Evolutionary conservation across 2,329 filamentous ascomycete genomes (phyloP).

Genomic region (Pyrenophora tritici-repentis): DNA sequence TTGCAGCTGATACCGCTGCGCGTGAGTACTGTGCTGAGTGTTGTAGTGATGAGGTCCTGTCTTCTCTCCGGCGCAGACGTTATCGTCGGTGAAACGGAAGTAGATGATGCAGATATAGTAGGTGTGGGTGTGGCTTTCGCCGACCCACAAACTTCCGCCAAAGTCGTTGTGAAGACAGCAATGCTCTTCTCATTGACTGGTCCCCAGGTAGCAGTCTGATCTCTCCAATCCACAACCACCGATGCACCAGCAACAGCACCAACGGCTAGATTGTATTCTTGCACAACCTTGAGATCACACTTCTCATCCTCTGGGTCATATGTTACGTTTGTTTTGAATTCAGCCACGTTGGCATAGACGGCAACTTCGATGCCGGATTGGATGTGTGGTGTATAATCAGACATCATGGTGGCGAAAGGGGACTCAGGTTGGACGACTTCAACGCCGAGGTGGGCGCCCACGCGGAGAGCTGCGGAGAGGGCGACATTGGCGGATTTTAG

Average conservation of each 20-base stretch:
- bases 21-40: constrained; percentile 48
- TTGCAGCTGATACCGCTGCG: constrained; percentile 55
- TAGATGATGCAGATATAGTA: no score
- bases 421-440: constrained; percentile 8
- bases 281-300: constrained; percentile 55
- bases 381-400: constrained; percentile 20
- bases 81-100: not conserved
- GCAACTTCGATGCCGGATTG: constrained; percentile 56
- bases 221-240: constrained; percentile 44
- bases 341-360: constrained; percentile 59
- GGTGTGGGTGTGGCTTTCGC: constrained; percentile 17
- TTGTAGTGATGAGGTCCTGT: constrained; percentile 48
- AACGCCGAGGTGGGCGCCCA: constrained; percentile 54
- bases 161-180: constrained; percentile 60
- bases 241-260: constrained; percentile 62
- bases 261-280: constrained; percentile 58
- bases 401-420: not conserved
- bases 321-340: constrained; percentile 60
- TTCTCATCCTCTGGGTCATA: constrained; percentile 41
- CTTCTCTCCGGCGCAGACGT: constrained; percentile 14
- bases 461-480: constrained; percentile 55
- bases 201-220: constrained; percentile 54
- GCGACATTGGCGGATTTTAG: constrained; percentile 53
- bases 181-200: constrained; percentile 54
- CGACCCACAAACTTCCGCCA: constrained; percentile 52